Evolutionary conservation across 352 stramenopile species (phyloP).

Genomic region (Halophytophthora polymorphica): DNA sequence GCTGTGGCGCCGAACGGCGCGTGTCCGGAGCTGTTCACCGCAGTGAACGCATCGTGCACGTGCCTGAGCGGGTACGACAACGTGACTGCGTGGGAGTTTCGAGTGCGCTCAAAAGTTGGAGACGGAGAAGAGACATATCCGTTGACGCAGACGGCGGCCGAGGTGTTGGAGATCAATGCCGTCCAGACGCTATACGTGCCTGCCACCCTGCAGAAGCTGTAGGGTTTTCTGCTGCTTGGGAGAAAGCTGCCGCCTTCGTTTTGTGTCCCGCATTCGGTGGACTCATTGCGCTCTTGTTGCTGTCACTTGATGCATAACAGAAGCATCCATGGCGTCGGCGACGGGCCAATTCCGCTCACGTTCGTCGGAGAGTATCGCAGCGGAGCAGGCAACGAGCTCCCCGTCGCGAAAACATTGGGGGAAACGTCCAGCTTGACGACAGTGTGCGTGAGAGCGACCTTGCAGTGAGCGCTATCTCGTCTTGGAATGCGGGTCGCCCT

Average conservation of each 20-base stretch:
- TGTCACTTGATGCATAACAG: conserved; percentile 3
- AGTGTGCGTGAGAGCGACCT: conserved; percentile 11
- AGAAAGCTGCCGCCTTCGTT: not conserved
- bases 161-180: conserved; percentile 19
- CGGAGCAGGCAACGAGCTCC: conserved; percentile 11
- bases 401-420: conserved; percentile 14
- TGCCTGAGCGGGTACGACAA: conserved; percentile 25
- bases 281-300: conserved; percentile 3
- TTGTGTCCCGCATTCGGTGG: not conserved
- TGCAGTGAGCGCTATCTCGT: not conserved
- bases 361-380: conserved; percentile 28
- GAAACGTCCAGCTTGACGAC: conserved; percentile 10
- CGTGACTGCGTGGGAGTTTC: conserved; percentile 19
- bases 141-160: conserved; percentile 3
- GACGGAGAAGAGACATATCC: conserved; percentile 8
- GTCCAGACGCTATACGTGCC: conserved; percentile 31
- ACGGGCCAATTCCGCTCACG: conserved; percentile 12
- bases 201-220: conserved; percentile 21
- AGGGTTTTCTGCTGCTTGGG: conserved; percentile 2
- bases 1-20: conserved; percentile 21
- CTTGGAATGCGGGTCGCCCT: not conserved
- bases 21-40: conserved; percentile 24
- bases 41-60: conserved; percentile 36
- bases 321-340: conserved; percentile 18
- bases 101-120: conserved; percentile 10